Conservation (phyloP, 2,329 filamentous ascomycete species). For the Fusarium robinianum region DNA sequence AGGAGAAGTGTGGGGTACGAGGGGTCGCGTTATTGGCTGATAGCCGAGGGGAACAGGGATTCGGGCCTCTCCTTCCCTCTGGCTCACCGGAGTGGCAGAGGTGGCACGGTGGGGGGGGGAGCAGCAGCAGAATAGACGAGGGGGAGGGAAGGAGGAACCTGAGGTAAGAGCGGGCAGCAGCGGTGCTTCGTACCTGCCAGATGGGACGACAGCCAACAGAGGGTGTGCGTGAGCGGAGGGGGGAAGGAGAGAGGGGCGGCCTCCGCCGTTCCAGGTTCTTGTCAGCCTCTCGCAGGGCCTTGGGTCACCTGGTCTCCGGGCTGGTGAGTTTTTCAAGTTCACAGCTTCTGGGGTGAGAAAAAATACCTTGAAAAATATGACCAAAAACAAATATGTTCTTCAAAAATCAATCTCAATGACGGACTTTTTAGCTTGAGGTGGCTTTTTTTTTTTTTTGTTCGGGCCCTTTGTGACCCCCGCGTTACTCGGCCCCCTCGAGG, state of each 20-base stretch:
- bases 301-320: constrained; percentile 8
- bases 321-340: too few species aligned
- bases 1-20: constrained; percentile 26
- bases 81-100: too few species aligned
- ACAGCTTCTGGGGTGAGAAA: too few species aligned
- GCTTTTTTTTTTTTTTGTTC: too few species aligned
- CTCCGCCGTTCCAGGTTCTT: constrained; percentile 33
- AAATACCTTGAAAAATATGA: too few species aligned
- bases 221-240: constrained; percentile 15
- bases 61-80: constrained; percentile 14
- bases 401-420: too few species aligned
- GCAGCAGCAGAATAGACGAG: constrained; percentile 23
- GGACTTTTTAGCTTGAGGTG: too few species aligned
- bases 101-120: constrained; percentile 13
- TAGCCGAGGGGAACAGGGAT: constrained; percentile 32
- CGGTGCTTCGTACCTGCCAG: too few species aligned
- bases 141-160: constrained; percentile 16
- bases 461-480: too few species aligned
- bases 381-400: too few species aligned
- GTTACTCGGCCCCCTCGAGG: too few species aligned
- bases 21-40: constrained; percentile 32
- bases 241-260: constrained; percentile 24
- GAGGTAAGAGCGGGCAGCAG: constrained; percentile 2
- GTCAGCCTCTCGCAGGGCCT: constrained; percentile 32
- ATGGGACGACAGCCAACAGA: constrained; percentile 18